Percentiles rank a stretch among this genome's conserved stretches.
Conservation (phyloP, 2,329 filamentous ascomycete genomes). For the Aspergillus proliferans region DNA sequence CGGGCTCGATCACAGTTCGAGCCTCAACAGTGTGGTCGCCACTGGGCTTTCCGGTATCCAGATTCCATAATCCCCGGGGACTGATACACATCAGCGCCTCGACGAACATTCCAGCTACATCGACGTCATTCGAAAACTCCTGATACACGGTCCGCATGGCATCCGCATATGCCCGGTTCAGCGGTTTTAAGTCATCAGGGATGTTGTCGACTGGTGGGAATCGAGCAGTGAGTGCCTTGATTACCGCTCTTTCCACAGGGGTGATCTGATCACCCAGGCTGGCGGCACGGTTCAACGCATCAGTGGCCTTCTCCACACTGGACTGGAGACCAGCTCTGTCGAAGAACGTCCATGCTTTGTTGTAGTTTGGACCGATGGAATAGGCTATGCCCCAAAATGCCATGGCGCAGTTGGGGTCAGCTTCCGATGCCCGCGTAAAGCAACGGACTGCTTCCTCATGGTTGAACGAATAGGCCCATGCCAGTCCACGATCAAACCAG, state of each 20-base stretch:
- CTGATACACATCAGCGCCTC: constrained; percentile 60
- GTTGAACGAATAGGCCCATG: constrained; percentile 35
- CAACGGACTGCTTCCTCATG: constrained; percentile 27
- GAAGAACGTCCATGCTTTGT: constrained; percentile 69
- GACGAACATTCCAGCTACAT: constrained; percentile 55
- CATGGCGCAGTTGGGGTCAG: constrained; percentile 26
- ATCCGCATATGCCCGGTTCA: constrained; percentile 54
- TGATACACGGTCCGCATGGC: constrained; percentile 52
- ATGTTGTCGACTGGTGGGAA: constrained; percentile 49
- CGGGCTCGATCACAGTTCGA: constrained; percentile 52
- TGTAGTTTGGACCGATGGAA: constrained; percentile 65
- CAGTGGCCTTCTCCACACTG: constrained; percentile 41
- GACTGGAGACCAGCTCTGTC: constrained; percentile 52
- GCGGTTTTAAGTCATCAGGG: constrained; percentile 43
- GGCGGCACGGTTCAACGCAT: constrained; percentile 39
- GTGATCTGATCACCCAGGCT: constrained; percentile 30
- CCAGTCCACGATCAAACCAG: constrained; percentile 35
- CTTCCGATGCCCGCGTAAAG: constrained; percentile 20
- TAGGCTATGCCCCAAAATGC: constrained; percentile 46
- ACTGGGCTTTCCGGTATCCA: constrained; percentile 51
- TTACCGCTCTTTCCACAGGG: constrained; percentile 55
- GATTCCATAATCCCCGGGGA: constrained; percentile 57
- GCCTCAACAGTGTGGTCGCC: constrained; percentile 52
- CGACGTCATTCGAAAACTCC: constrained; percentile 49
- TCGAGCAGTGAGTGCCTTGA: constrained; percentile 37